These are phyloP conservation scores for Crepidotus variabilis DNA, from an alignment of 768 basidiomycete genomes.

Conservation along the genomic window DNA sequence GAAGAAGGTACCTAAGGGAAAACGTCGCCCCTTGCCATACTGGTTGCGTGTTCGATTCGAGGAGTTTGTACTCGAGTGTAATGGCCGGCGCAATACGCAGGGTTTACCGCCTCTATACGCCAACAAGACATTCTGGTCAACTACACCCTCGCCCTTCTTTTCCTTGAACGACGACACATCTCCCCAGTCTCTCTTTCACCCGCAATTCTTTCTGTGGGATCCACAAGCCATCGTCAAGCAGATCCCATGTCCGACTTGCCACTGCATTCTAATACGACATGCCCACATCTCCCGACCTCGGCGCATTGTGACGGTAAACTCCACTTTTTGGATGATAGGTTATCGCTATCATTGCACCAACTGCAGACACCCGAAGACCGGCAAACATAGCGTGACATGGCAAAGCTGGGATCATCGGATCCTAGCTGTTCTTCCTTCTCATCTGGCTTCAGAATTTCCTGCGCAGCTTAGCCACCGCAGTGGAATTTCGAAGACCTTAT, in stretches of 20 bases:
- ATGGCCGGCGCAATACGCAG: too few relatives aligned
- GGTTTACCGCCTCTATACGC: not conserved
- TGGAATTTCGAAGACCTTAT: not conserved
- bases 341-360: constrained; percentile 1
- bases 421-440: not conserved
- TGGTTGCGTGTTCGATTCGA: not conserved
- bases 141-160: not conserved
- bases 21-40: not conserved
- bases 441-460: constrained; percentile 1
- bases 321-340: not conserved
- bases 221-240: not conserved
- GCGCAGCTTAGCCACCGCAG: not conserved
- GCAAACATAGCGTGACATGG: not conserved
- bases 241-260: not conserved
- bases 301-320: not conserved
- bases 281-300: not conserved
- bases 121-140: not conserved
- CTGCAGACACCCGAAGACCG: not conserved
- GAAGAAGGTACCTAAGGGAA: not conserved
- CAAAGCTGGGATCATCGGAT: constrained; percentile 5
- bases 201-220: constrained; percentile 2
- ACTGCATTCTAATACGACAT: not conserved
- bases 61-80: not conserved
- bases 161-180: not conserved
- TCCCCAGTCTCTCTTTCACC: not conserved